phyloP scores from a whole-genome alignment of 108 stramenopile genomes.

The Discostella pseudostelligera region DNA sequence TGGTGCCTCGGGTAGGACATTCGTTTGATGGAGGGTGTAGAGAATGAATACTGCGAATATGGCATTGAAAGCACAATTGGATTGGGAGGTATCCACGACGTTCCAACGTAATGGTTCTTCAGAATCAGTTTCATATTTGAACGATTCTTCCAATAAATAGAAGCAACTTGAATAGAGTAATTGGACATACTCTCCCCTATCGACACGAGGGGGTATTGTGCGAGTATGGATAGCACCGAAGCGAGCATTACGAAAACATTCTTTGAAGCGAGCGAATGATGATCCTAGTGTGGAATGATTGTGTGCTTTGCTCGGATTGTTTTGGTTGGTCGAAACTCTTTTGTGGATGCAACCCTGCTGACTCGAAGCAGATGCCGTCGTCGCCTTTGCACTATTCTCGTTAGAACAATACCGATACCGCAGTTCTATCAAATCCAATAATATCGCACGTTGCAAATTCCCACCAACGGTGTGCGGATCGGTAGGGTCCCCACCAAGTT shows the following conservation, averaged over 20 bases:
- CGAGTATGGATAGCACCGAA: constrained; percentile 41
- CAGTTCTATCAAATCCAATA: constrained; percentile 26
- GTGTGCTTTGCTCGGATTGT: neutral
- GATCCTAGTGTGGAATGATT: constrained; percentile 13
- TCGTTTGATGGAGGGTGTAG: constrained; percentile 37
- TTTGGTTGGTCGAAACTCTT: neutral
- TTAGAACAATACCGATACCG: constrained; percentile 7
- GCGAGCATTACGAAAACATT: constrained; percentile 16
- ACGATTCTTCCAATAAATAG: constrained; percentile 29
- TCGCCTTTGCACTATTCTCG: neutral
- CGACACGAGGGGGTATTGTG: constrained; percentile 30
- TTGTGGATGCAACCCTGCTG: neutral
- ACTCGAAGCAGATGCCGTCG: neutral
- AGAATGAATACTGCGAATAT: constrained; percentile 33
- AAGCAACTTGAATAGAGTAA: constrained; percentile 36
- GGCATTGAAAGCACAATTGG: constrained; percentile 5
- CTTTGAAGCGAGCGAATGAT: constrained; percentile 27
- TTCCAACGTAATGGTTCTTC: constrained; percentile 1
- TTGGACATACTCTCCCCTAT: constrained; percentile 39
- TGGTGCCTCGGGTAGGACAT: constrained; percentile 29
- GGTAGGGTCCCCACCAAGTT: constrained; percentile 2
- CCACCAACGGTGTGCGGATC: constrained; percentile 30
- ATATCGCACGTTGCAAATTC: constrained; percentile 34
- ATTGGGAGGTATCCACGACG: neutral
- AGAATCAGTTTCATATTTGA: neutral